These are phyloP conservation scores for Aspergillus saccharolyticus DNA, from an alignment of 495 filamentous ascomycete genomes.

Conservation along the genomic window DNA sequence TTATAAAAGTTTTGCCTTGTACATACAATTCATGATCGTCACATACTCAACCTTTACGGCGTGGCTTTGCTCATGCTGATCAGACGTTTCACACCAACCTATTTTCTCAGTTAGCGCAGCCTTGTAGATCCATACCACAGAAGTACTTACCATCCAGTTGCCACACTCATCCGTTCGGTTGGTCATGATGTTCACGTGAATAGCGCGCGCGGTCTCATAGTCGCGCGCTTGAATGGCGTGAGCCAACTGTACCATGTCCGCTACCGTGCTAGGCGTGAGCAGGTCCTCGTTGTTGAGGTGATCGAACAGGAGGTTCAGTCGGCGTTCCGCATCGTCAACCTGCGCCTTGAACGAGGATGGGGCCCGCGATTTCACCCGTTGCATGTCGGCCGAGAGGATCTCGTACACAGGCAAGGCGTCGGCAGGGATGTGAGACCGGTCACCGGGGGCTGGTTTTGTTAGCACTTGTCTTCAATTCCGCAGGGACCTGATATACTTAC, in stretches of 20 bases:
- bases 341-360: constrained; percentile 76
- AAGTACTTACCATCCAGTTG: constrained; percentile 84
- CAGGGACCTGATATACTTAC: constrained; percentile 38
- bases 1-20: constrained; percentile 1
- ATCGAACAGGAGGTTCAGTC: constrained; percentile 86
- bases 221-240: constrained; percentile 63
- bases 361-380: constrained; percentile 76
- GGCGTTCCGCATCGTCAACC: constrained; percentile 88
- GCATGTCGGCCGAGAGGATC: constrained; percentile 77
- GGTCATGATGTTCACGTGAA: constrained; percentile 78
- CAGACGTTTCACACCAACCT: constrained; percentile 89
- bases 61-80: constrained; percentile 88
- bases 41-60: constrained; percentile 27
- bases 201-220: constrained; percentile 65
- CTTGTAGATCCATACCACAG: neutral
- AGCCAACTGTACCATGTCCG: constrained; percentile 62
- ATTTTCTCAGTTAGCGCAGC: constrained; percentile 10
- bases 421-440: constrained; percentile 82
- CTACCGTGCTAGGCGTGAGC: constrained; percentile 74
- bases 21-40: constrained; percentile 11
- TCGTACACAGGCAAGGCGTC: constrained; percentile 72
- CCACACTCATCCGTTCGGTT: constrained; percentile 81
- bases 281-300: constrained; percentile 94
- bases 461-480: neutral
- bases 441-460: constrained; percentile 58